These are phyloP conservation scores for Striga asiatica DNA, from an alignment of 257 asterid genomes.

Conservation along the genomic window DNA sequence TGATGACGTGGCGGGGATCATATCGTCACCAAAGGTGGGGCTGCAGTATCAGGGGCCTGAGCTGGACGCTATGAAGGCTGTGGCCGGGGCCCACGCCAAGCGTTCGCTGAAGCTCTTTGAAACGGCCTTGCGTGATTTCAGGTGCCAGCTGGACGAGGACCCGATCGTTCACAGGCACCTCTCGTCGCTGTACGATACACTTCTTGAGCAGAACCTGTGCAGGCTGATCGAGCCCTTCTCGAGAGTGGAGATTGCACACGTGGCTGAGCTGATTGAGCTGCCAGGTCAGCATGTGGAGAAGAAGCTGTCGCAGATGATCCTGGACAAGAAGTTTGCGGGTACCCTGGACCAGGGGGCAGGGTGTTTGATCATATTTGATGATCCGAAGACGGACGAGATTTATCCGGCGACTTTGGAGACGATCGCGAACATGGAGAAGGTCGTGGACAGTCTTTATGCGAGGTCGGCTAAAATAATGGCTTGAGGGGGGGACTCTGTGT, in stretches of 20 bases:
- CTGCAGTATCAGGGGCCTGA: too few species aligned
- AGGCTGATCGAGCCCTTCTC: too few species aligned
- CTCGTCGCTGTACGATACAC: too few species aligned
- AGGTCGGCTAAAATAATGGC: constrained; percentile 66
- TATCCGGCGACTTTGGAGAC: constrained; percentile 49
- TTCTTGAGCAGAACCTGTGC: too few species aligned
- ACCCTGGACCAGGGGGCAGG: constrained; percentile 64
- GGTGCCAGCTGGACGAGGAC: constrained; percentile 48
- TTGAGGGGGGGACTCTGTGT: too few species aligned
- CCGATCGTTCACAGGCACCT: constrained; percentile 64
- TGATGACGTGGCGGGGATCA: too few species aligned
- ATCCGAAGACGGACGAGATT: constrained; percentile 49
- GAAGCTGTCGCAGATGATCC: constrained; percentile 53
- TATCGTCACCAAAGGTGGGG: too few species aligned
- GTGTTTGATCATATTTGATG: constrained; percentile 45
- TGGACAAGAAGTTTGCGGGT: constrained; percentile 59
- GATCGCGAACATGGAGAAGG: constrained; percentile 50
- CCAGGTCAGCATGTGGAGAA: too few species aligned
- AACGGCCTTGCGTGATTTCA: constrained; percentile 39
- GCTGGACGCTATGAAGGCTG: constrained; percentile 50
- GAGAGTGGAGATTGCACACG: too few species aligned
- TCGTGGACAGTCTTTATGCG: too few species aligned
- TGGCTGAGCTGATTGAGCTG: too few species aligned
- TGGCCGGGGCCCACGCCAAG: constrained; percentile 56
- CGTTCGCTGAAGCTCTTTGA: constrained; percentile 52